phyloP scores from a whole-genome alignment of 345 rosid genomes.

The Eucalyptus tenuipes region DNA sequence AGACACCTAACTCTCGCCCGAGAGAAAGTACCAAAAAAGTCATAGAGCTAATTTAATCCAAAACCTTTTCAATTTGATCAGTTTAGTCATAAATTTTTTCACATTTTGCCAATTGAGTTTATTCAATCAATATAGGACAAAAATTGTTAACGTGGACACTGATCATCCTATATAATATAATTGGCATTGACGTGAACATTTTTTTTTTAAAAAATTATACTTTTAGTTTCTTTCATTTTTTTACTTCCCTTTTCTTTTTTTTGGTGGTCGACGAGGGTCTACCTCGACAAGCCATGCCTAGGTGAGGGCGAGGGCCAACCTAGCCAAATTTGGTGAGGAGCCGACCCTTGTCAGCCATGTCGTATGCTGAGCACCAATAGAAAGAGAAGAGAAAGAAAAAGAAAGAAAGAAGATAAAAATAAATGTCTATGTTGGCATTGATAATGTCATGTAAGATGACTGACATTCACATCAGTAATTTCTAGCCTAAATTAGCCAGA shows the following conservation, averaged over 20 bases:
- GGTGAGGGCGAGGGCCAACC: rapidly evolving
- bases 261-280: rapidly evolving
- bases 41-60: rapidly evolving
- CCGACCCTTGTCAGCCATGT: background rate
- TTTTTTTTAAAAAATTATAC: too few relatives aligned
- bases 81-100: too few relatives aligned
- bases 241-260: background rate
- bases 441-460: too few relatives aligned
- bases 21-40: too few relatives aligned
- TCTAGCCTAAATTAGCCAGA: too few relatives aligned
- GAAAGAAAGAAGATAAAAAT: background rate
- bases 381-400: background rate
- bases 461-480: too few relatives aligned
- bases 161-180: too few relatives aligned
- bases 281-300: background rate
- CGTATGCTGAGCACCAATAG: rapidly evolving
- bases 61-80: background rate
- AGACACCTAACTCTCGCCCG: background rate
- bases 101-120: too few relatives aligned
- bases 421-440: too few relatives aligned
- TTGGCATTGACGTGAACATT: rapidly evolving
- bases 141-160: too few relatives aligned
- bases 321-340: rapidly evolving
- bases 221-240: too few relatives aligned
- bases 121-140: rapidly evolving